Evolutionary conservation across 768 basidiomycete genomes (phyloP).

Genomic region (Russula griseocarnosa): DNA sequence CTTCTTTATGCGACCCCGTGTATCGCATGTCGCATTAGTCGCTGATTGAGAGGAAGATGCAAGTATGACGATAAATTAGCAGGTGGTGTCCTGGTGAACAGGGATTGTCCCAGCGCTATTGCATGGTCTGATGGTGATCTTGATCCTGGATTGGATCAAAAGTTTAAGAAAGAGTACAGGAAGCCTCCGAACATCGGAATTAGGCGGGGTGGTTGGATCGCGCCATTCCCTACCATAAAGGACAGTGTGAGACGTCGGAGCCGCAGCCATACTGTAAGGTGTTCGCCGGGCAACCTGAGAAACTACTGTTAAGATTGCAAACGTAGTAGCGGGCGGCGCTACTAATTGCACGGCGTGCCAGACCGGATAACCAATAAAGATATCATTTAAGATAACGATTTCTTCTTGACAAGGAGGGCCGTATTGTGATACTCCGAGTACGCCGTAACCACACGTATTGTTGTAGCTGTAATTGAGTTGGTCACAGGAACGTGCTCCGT

Average conservation of each 20-base stretch:
- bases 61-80: neutral
- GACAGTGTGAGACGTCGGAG: neutral
- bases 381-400: neutral
- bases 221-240: constrained; percentile 5
- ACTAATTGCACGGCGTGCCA: neutral
- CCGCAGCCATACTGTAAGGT: neutral
- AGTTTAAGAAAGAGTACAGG: neutral
- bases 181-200: constrained; percentile 1
- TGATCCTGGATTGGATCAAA: constrained; percentile 12
- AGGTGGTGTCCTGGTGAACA: neutral
- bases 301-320: neutral
- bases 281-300: neutral
- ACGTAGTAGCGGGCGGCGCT: neutral
- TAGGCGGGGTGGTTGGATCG: constrained; percentile 1
- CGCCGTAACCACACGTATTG: neutral
- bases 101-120: neutral
- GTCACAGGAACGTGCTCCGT: constrained; percentile 17
- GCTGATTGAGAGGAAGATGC: neutral
- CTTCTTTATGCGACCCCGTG: constrained; percentile 13
- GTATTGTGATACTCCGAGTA: neutral
- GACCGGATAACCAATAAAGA: neutral
- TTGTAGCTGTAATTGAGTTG: neutral
- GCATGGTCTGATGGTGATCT: constrained; percentile 11
- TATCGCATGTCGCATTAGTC: constrained; percentile 23
- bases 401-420: constrained; percentile 8